Base-by-base conservation (phyloP, 1,139 yeast genomes). In the Taiozyma onychis region DNA sequence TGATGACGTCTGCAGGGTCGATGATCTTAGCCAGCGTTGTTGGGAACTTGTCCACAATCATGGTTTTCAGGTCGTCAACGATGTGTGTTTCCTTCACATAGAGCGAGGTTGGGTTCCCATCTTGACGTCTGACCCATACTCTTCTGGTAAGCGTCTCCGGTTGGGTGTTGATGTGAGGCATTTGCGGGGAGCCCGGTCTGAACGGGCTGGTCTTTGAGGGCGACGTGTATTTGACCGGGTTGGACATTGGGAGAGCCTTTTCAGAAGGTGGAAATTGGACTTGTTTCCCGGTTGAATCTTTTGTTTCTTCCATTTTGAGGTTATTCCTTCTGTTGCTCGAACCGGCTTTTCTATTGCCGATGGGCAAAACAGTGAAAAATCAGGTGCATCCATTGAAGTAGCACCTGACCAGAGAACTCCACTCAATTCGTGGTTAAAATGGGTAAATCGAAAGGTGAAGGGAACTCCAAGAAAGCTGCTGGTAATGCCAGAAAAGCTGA, bases 401-500 rank as follows among this genome's bases (percentile, higher is more conserved):
- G 2, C 35, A 32, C 35, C 18, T 24, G 6, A 14, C 3, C 35
- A 32, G 13, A 24, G 6, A 30, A 30, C 9, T n/a, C 6, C 18
- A 30, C 34, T 30, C 34, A 30, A 30, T 30, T 30, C 32, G 10
- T 32, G 18, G 35, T 6, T n/a, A 11, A 8, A 6, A 37, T 37
- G 41, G 41, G 41, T 37, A 37, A 37, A 37, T 37, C 41, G 14
- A 76, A 78, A 61, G 73, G 72, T 39, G 80, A 75, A 44, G 86
- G 80, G 60, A 81, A 81, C 68, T 64, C 80, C 27, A 81, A 81
- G 66, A 82, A 82, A 66, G 88, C 79, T 0, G 83, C 83, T 6
- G 90, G 89, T 16, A 80, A 83, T 57, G 88, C 89, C 48, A 78
- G 74, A 63, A 86, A 83, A 73, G 88, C 85, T 9, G 91, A 80